A percentile compares a stretch with the other conserved stretches of the same genome.
Evolutionary conservation across 1,284 basidiomycete genomes (phyloP).

Genomic region (Chondrostereum purpureum): DNA sequence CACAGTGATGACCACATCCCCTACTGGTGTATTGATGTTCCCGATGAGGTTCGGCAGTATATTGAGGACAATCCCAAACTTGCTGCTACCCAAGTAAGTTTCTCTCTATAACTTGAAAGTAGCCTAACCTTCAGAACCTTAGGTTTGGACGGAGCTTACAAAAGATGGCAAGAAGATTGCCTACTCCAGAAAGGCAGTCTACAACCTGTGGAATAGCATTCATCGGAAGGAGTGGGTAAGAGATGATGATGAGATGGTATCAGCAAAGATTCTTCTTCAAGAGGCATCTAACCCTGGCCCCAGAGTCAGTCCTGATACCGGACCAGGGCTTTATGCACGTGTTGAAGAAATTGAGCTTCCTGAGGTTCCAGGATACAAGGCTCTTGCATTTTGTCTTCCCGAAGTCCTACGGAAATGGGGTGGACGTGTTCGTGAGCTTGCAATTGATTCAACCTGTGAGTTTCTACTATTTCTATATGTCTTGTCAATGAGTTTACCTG

Average conservation of each 20-base stretch:
- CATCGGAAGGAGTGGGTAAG: constrained; percentile 4
- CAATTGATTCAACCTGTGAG: constrained; percentile 14
- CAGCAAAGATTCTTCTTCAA: constrained; percentile 9
- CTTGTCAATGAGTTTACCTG: neutral
- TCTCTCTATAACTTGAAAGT: neutral
- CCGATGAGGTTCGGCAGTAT: neutral
- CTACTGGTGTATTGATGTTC: neutral
- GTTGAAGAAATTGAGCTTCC: neutral
- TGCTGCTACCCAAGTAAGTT: neutral
- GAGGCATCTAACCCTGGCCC: constrained; percentile 1
- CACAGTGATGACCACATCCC: neutral
- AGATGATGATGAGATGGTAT: constrained; percentile 11
- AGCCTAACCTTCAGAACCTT: neutral
- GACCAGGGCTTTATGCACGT: no score
- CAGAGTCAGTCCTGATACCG: no score
- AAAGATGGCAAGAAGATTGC: neutral
- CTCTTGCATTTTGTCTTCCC: constrained; percentile 10
- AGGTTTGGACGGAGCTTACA: neutral
- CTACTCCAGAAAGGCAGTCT: neutral
- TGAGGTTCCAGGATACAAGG: constrained; percentile 5
- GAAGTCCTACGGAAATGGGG: constrained; percentile 8
- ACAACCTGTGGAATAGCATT: neutral
- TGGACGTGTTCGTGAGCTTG: constrained; percentile 9
- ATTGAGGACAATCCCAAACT: neutral
- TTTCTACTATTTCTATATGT: constrained; percentile 1